Evolutionary conservation across 495 filamentous ascomycete species (phyloP), one percentile per base, ranked within the genome.

Genomic region (Penicillium mononematosum): DNA sequence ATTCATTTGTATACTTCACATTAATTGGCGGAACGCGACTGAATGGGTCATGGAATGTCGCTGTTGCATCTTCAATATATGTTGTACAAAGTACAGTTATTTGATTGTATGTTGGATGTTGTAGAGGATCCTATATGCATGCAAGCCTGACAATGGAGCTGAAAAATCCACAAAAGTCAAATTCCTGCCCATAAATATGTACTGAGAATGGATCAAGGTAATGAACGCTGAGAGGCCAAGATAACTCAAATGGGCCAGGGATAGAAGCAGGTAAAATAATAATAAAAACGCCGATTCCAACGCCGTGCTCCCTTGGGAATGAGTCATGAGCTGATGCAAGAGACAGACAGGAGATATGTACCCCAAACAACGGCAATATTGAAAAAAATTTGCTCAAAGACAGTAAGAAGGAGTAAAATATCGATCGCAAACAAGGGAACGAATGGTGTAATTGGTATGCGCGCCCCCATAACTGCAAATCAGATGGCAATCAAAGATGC

Each of bases 271-370:
- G 45, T 44, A 29, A 44, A 44, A n/a, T 12, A 63, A 59, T 32
- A 50, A 44, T 34, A 46, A 49, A 46, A 65, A 63, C 58, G 50
- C 60, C 58, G 22, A n/a, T 22, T 39, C 56, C 63, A 63, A 66
- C 60, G 53, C 66, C 66, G 47, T 62, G 58, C 58, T 53, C 58
- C 47, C 59, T 56, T 20, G 39, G 32, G 27, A 50, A 55, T 52
- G 55, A 56, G 49, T 46, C 55, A 51, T 49, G 44, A 55, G 56
- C 56, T 31, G 27, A 68, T 66, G 65, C 62, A 62, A 61, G 59
- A 49, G 52, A 55, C 49, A 46, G 60, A 31, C 47, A 50, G 45
- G 39, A 56, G 45, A 20, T 45, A 48, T 5, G 5, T 27, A 44
- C 36, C 45, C 44, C 24, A 50, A 52, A 47, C 20, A 19, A 39